Base-by-base conservation (phyloP, 192 early-diverging fungal genomes). In the Coemansia sp. region DNA sequence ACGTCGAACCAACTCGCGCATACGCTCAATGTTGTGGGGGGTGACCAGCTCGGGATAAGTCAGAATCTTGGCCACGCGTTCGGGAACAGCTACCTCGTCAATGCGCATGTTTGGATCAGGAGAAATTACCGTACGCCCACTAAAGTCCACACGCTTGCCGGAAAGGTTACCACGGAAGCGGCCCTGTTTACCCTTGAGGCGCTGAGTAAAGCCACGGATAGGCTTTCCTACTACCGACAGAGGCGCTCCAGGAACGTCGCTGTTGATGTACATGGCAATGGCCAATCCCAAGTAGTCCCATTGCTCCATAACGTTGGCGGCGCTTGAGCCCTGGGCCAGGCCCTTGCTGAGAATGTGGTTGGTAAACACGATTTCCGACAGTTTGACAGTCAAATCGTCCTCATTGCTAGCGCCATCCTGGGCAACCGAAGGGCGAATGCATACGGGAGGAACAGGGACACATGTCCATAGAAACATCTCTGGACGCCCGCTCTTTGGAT, bases 61-160 rank as follows among this genome's bases (percentile, higher is more conserved):
- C 36, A 99, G 71, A 21, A 91, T 84, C 68, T 88, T 94, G 36
- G 92, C 90, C 3, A 97, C 92, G 18, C 88, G 79, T 52, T 88
- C 84, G 5, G 97, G 97, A 0, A 99, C 91, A 10, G 94, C 97
- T 1, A 91, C 88, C 66, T 97, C 90, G 68, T 98, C 96, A 53
- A 99, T 99, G 16, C 92, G 86, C 73, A 98, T 82, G 75, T 98
- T 98, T 5, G 97, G 97, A 64, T 99, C 97, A 6, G 96, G 96
- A 5, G 94, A 96, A 74, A 99, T 99, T 50, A 99, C 97, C 3
- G 97, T 99, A 68, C 97, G 85, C 3, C 91, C 96, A 31, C 94
- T 96, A 61, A 97, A 99, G 72, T 99, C 96, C 5, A 99, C 97
- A 70, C 97, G 93, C 83, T 99, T 99, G 54, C 97, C 97, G 1